Evolutionary conservation across 345 rosid species (phyloP).

Genomic region (Orychophragmus violaceus): DNA sequence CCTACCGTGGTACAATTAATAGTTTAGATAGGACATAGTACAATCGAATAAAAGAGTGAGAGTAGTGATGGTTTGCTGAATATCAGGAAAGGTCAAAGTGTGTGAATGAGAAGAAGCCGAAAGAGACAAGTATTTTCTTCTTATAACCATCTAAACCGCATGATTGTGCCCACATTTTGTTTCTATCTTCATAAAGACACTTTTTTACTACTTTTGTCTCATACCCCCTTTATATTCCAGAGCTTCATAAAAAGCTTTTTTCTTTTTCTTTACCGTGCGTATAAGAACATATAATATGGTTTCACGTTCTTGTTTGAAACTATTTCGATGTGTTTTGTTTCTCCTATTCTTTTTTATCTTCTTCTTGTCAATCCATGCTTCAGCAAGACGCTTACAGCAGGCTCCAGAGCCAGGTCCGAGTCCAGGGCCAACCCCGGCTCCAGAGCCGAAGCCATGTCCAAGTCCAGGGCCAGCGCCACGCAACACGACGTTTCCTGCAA

Average conservation of each 20-base stretch:
- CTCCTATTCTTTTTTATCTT: neutral
- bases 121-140: slow-evolving; percentile 10
- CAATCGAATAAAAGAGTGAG: neutral
- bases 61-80: neutral
- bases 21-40: neutral
- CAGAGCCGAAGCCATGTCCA: neutral
- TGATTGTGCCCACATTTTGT: neutral
- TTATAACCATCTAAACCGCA: slow-evolving; percentile 18
- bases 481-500: slow-evolving; percentile 32
- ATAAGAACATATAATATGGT: neutral
- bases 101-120: slow-evolving; percentile 13
- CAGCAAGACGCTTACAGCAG: slow-evolving; percentile 6
- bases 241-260: neutral
- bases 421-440: neutral
- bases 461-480: neutral
- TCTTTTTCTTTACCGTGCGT: neutral
- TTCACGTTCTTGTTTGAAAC: slow-evolving; percentile 9
- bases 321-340: slow-evolving; percentile 14
- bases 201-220: neutral
- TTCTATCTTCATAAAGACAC: neutral
- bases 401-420: neutral
- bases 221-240: slow-evolving; percentile 2
- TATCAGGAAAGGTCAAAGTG: slow-evolving; percentile 12
- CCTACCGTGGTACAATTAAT: no score
- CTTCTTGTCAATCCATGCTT: slow-evolving; percentile 10